phyloP scores from a whole-genome alignment of 1,284 basidiomycete species.

The Grifola frondosa region DNA sequence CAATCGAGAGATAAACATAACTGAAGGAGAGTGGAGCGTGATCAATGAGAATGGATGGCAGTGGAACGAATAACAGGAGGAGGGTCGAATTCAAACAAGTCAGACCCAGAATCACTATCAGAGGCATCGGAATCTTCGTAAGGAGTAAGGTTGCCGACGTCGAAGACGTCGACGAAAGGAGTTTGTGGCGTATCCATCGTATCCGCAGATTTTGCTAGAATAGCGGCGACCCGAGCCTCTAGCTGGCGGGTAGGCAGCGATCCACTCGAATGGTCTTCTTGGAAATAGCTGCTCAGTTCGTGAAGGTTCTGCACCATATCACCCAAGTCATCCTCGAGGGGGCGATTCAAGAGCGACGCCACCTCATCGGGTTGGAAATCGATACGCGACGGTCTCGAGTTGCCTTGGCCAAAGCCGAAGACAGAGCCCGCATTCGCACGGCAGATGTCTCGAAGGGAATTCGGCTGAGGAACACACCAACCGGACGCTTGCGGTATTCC shows the following conservation, averaged over 20 bases:
- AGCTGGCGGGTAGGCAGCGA: slow-evolving; percentile 54
- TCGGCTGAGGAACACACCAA: slow-evolving; percentile 78
- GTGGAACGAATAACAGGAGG: slow-evolving; percentile 9
- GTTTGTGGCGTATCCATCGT: slow-evolving; percentile 62
- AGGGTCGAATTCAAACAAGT: slow-evolving; percentile 72
- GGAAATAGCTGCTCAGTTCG: slow-evolving; percentile 85
- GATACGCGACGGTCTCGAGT: slow-evolving; percentile 71
- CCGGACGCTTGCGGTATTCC: slow-evolving; percentile 80
- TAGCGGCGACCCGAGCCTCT: slow-evolving; percentile 76
- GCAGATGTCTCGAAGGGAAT: slow-evolving; percentile 61
- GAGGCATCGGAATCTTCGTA: slow-evolving; percentile 42
- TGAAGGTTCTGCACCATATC: slow-evolving; percentile 86
- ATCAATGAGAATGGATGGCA: slow-evolving; percentile 6
- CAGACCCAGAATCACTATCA: slow-evolving; percentile 58
- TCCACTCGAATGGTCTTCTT: slow-evolving; percentile 43
- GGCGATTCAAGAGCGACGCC: slow-evolving; percentile 35
- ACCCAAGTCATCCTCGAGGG: slow-evolving; percentile 68
- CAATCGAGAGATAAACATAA: no score
- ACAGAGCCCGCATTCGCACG: slow-evolving; percentile 80
- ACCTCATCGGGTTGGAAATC: slow-evolving; percentile 60
- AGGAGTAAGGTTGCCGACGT: slow-evolving; percentile 46
- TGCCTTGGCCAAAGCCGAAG: slow-evolving; percentile 78
- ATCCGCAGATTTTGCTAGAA: slow-evolving; percentile 72
- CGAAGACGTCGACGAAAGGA: slow-evolving; percentile 76
- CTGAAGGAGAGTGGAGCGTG: slow-evolving; percentile 1